phyloP scores from a whole-genome alignment of 164 flowering plant genomes.

The Sextonia rubra region DNA sequence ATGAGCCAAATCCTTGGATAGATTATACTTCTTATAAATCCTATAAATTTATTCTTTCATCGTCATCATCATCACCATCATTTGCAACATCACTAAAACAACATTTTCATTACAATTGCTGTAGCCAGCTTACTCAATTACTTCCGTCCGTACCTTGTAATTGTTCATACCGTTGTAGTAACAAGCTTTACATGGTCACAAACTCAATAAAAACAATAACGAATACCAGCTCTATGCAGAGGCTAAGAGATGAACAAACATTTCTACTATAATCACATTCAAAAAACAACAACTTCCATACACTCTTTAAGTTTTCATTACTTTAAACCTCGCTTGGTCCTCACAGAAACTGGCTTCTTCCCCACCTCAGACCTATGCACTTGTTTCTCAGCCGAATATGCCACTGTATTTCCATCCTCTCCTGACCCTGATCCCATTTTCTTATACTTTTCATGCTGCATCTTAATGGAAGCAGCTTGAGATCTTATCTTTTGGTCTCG shows the following conservation, averaged over 20 bases:
- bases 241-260: not conserved
- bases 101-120: conserved; percentile 1
- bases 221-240: not conserved
- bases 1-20: too few species aligned
- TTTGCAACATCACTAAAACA: not conserved
- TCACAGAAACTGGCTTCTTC: conserved; percentile 3
- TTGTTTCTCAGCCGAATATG: not conserved
- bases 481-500: not conserved
- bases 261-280: not conserved
- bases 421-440: not conserved
- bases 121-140: not conserved
- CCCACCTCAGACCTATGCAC: not conserved
- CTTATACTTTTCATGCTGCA: not conserved
- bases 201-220: not conserved
- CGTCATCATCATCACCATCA: too few species aligned
- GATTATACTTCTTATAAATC: too few species aligned
- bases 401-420: not conserved
- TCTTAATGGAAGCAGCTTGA: not conserved
- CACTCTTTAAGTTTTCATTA: not conserved
- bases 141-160: not conserved
- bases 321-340: not conserved
- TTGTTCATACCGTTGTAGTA: not conserved
- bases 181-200: not conserved
- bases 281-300: not conserved
- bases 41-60: too few species aligned